Percentiles rank a stretch among this genome's conserved stretches.
phyloP scores from a whole-genome alignment of 2,329 filamentous ascomycete species.

The Pyrenophora teres region DNA sequence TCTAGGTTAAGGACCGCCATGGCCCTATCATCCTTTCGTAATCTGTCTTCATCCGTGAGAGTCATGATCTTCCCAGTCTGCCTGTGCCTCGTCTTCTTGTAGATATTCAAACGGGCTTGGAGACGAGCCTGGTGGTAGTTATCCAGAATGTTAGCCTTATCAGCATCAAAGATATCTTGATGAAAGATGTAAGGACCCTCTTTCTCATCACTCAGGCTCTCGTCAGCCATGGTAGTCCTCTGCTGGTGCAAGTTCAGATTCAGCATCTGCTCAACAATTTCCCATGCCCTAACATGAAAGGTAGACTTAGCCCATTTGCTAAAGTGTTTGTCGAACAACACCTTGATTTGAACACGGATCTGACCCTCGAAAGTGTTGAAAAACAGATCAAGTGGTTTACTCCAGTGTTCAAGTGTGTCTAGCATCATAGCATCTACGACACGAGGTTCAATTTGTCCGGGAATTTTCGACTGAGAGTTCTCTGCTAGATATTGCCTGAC shows the following conservation, averaged over 20 bases:
- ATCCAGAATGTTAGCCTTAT: conserved; percentile 21
- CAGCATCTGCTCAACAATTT: conserved; percentile 36
- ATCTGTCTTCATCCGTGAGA: conserved; percentile 34
- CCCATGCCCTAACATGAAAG: conserved; percentile 31
- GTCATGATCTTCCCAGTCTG: conserved; percentile 18
- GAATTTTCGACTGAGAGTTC: conserved; percentile 36
- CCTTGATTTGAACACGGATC: conserved; percentile 21
- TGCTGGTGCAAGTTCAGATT: conserved; percentile 34
- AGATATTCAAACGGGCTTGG: conserved; percentile 31
- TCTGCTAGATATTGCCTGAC: conserved; percentile 32
- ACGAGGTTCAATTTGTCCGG: conserved; percentile 31
- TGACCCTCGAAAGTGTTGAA: conserved; percentile 25
- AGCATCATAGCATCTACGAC: conserved; percentile 14
- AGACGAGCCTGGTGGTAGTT: conserved; percentile 34
- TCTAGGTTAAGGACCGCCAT: conserved; percentile 57
- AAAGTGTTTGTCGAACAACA: conserved; percentile 39
- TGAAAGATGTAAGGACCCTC: conserved; percentile 46
- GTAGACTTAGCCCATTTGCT: conserved; percentile 32
- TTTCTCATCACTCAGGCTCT: conserved; percentile 39
- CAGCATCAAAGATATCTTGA: conserved; percentile 20
- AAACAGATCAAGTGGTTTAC: conserved; percentile 30
- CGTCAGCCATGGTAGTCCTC: conserved; percentile 22
- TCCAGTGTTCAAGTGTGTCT: conserved; percentile 37
- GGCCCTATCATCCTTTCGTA: conserved; percentile 28
- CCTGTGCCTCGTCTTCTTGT: conserved; percentile 29